Conservation (phyloP, 2,329 filamentous ascomycete species). For the Fusarium nanum region DNA sequence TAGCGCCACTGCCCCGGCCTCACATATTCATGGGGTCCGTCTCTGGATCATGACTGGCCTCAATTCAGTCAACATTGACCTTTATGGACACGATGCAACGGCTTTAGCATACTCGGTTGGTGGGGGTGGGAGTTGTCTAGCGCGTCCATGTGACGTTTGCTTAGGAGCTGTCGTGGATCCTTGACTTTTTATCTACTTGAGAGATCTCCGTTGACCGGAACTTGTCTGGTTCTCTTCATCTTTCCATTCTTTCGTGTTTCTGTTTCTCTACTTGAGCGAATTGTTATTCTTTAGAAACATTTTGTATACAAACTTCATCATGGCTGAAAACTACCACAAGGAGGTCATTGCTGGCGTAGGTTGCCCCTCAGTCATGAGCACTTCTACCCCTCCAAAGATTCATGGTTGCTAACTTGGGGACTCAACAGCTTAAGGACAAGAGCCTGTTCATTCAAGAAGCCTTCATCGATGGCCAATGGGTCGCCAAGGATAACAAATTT, state of each 20-base stretch:
- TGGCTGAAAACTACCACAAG: slow-evolving; percentile 47
- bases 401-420: slow-evolving; percentile 21
- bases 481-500: slow-evolving; percentile 47
- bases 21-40: slow-evolving; percentile 10
- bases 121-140: slow-evolving; percentile 38
- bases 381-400: neutral
- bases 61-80: slow-evolving; percentile 5
- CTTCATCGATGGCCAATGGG: slow-evolving; percentile 47
- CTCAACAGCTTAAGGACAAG: slow-evolving; percentile 43
- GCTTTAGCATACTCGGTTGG: slow-evolving; percentile 14
- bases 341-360: slow-evolving; percentile 44
- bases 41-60: slow-evolving; percentile 10
- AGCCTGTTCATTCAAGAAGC: slow-evolving; percentile 47
- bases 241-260: neutral
- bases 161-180: slow-evolving; percentile 32
- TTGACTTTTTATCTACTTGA: slow-evolving; percentile 24
- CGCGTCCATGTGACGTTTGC: slow-evolving; percentile 43
- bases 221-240: neutral
- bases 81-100: slow-evolving; percentile 11
- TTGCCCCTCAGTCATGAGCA: slow-evolving; percentile 38
- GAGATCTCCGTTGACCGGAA: slow-evolving; percentile 14
- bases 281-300: slow-evolving; percentile 2
- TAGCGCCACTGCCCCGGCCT: slow-evolving; percentile 4
- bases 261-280: slow-evolving; percentile 12
- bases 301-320: slow-evolving; percentile 24